phyloP scores from a whole-genome alignment of 306 rosid genomes.

The Begonia peltatifolia region DNA sequence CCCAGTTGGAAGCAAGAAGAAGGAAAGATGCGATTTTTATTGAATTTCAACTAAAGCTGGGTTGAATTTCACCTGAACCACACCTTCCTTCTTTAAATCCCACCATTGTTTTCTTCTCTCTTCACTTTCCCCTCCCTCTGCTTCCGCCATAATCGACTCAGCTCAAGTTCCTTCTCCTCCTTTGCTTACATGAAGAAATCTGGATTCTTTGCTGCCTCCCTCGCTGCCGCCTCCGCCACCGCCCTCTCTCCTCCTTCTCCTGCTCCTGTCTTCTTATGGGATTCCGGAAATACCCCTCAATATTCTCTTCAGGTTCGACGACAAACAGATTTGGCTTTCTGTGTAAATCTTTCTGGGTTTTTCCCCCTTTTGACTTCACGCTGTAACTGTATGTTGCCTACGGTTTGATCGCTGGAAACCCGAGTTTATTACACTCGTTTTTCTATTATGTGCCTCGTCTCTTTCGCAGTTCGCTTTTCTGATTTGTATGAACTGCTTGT shows the following conservation, averaged over 20 bases:
- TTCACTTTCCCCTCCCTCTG: constrained; percentile 3
- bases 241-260: constrained; percentile 21
- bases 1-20: no score
- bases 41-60: not conserved
- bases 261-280: not conserved
- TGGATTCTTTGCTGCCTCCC: constrained; percentile 37
- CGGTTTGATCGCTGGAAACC: not conserved
- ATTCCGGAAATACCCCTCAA: not conserved
- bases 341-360: no score
- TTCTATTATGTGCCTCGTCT: not conserved
- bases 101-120: constrained; percentile 6
- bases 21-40: constrained; percentile 5
- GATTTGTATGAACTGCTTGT: not conserved
- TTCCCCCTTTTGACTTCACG: no score
- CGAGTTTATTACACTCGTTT: not conserved
- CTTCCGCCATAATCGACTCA: not conserved
- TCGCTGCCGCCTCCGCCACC: constrained; percentile 38
- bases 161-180: not conserved
- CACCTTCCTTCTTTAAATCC: constrained; percentile 8
- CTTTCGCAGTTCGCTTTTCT: not conserved
- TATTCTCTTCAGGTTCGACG: constrained; percentile 23
- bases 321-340: not conserved
- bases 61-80: not conserved
- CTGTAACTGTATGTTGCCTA: not conserved
- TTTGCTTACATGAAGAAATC: constrained; percentile 30